Evolutionary conservation across 2,329 filamentous ascomycete genomes (phyloP).

Genomic region (Pochonia chlamydosporia): DNA sequence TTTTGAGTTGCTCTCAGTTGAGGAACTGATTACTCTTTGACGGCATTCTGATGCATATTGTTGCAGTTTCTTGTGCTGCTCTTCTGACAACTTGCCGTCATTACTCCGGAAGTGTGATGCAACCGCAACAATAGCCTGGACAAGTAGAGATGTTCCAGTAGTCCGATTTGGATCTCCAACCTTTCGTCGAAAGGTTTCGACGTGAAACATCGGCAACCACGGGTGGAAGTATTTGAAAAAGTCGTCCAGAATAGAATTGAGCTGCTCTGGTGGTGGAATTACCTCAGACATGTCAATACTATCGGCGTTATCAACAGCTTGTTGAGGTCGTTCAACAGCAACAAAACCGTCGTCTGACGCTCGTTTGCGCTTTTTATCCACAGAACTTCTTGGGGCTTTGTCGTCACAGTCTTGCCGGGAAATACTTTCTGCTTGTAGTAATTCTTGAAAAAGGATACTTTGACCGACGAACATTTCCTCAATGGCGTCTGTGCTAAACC

Average conservation of each 20-base stretch:
- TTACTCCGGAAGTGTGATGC: neutral
- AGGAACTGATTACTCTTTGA: neutral
- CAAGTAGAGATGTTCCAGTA: neutral
- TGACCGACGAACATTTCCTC: slow-evolving; percentile 34
- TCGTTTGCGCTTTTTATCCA: too few relatives aligned
- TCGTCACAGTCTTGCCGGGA: too few relatives aligned
- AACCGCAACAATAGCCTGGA: slow-evolving; percentile 7
- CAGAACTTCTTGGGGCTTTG: too few relatives aligned
- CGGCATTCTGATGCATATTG: too few relatives aligned
- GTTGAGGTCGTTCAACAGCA: too few relatives aligned
- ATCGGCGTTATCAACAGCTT: too few relatives aligned
- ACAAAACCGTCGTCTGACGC: too few relatives aligned
- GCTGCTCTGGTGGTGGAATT: neutral
- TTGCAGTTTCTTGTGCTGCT: neutral
- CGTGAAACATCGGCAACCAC: slow-evolving; percentile 7
- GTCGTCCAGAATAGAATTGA: neutral
- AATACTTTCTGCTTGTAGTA: too few relatives aligned
- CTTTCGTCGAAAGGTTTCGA: slow-evolving; percentile 2
- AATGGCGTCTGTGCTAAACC: slow-evolving; percentile 14
- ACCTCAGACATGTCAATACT: too few relatives aligned
- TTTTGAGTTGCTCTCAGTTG: slow-evolving; percentile 7
- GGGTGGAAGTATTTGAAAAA: neutral
- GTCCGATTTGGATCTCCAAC: neutral
- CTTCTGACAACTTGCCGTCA: neutral
- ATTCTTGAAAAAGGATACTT: slow-evolving; percentile 28